phyloP scores from a whole-genome alignment of 805 yeast species.

The Schwanniomyces vanrijiae region DNA sequence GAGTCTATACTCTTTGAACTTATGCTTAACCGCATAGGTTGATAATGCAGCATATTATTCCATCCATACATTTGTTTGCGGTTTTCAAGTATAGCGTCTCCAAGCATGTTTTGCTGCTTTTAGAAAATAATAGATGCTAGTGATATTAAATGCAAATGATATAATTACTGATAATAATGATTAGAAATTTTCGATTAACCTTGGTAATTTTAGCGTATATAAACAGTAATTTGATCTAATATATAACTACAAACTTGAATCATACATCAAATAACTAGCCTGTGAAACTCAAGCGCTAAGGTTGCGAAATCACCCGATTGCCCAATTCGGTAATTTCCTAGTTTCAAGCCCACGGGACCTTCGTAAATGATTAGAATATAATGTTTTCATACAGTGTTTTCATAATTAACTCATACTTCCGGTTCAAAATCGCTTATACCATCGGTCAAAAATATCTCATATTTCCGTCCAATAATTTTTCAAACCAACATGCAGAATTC shows the following conservation, averaged over 20 bases:
- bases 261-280: not conserved
- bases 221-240: not conserved
- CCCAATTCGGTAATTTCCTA: not conserved
- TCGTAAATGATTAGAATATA: not conserved
- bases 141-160: not conserved
- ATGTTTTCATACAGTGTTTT: not conserved
- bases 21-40: not conserved
- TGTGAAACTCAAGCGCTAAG: not conserved
- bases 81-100: not conserved
- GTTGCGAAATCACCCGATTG: not conserved
- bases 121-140: not conserved
- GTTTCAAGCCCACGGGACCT: not conserved
- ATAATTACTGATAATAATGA: not conserved
- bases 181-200: not conserved
- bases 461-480: too few relatives aligned
- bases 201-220: not conserved
- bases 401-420: too few relatives aligned
- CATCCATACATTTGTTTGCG: not conserved
- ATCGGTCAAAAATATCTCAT: too few relatives aligned
- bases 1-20: not conserved
- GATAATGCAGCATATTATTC: not conserved
- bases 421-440: too few relatives aligned
- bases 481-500: too few relatives aligned
- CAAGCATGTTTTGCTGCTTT: not conserved
- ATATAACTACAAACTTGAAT: not conserved